Conservation (phyloP, 768 basidiomycete genomes). For the Lactarius pseudohatsudake region DNA sequence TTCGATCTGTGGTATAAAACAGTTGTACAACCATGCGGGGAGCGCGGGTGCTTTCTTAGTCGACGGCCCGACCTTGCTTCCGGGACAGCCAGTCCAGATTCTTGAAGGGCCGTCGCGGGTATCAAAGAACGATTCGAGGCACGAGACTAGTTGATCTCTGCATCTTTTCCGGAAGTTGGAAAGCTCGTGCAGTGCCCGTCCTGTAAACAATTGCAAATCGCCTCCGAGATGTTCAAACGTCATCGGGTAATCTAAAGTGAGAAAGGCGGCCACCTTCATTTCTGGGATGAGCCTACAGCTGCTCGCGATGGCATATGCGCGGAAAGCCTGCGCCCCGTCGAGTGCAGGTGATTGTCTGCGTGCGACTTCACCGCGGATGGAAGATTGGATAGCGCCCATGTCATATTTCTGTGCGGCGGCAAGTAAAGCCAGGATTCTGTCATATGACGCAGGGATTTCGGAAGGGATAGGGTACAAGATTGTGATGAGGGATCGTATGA, state of each 20-base stretch:
- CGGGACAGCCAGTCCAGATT: background rate
- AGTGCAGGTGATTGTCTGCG: background rate
- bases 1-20: background rate
- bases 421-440: slow-evolving; percentile 10
- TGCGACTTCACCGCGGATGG: slow-evolving; percentile 2
- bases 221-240: slow-evolving; percentile 4
- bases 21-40: background rate
- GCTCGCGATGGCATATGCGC: slow-evolving; percentile 26
- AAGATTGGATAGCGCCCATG: slow-evolving; percentile 18
- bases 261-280: background rate
- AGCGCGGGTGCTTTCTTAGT: background rate
- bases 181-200: background rate
- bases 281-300: slow-evolving; percentile 4
- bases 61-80: too few species aligned
- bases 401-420: slow-evolving; percentile 32
- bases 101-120: background rate
- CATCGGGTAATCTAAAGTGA: slow-evolving; percentile 4
- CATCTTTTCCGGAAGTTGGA: background rate
- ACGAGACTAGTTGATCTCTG: background rate
- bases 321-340: slow-evolving; percentile 16
- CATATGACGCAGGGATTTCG: background rate
- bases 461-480: slow-evolving; percentile 22
- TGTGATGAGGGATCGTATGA: slow-evolving; percentile 20
- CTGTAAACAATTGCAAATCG: background rate
- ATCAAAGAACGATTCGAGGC: background rate